Conservation (phyloP, 176 grass and related monocot genomes). For the Bothriochloa decipiens region DNA sequence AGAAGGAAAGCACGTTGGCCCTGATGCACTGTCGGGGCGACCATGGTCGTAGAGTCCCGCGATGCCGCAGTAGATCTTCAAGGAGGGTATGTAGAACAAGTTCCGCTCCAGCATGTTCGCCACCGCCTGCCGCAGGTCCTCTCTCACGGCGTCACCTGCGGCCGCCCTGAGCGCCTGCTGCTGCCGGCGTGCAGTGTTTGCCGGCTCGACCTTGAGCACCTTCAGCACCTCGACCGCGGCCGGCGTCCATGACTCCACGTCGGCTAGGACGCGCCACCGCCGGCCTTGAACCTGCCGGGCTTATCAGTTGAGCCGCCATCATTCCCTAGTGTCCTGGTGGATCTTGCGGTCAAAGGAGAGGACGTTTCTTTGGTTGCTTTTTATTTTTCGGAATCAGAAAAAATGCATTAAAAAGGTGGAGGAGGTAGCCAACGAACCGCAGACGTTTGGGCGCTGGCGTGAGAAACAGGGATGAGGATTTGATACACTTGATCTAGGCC, state of each 20-base stretch:
- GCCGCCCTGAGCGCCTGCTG: conserved; percentile 38
- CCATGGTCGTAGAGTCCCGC: conserved; percentile 80
- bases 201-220: conserved; percentile 60
- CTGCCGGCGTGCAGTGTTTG: conserved; percentile 47
- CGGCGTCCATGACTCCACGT: no score
- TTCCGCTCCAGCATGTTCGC: conserved; percentile 76
- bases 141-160: conserved; percentile 30
- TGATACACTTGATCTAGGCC: no score
- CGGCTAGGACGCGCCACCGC: conserved; percentile 18
- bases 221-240: conserved; percentile 57
- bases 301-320: no score
- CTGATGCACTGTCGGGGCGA: conserved; percentile 71
- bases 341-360: no score
- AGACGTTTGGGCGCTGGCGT: no score
- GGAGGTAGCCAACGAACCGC: no score
- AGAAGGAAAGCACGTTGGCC: conserved; percentile 64
- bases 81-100: conserved; percentile 78
- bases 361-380: no score
- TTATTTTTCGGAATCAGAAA: no score
- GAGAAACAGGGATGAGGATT: no score
- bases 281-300: conserved; percentile 54
- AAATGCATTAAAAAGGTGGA: no score
- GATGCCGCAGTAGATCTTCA: conserved; percentile 84
- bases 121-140: conserved; percentile 70
- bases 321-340: no score